Evolutionary conservation across 768 basidiomycete species (phyloP).

Genomic region (Exsudoporus frostii): DNA sequence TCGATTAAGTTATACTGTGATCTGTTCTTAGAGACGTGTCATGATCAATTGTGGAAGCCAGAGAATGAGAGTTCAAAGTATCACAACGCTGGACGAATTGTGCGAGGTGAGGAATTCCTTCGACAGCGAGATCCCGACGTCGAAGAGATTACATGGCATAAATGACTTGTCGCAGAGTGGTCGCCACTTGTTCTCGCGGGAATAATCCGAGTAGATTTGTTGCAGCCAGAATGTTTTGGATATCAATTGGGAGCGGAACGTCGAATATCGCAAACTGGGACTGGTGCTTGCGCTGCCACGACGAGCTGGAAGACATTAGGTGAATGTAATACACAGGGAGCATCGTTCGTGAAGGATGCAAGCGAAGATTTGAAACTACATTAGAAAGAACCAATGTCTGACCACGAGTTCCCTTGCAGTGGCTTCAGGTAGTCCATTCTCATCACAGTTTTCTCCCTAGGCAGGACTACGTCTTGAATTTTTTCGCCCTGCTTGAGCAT

Average conservation of each 20-base stretch:
- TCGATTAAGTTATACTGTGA: background rate
- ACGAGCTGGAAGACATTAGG: background rate
- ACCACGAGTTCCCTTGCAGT: slow-evolving; percentile 25
- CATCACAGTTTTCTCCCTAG: slow-evolving; percentile 44
- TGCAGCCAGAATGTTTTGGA: background rate
- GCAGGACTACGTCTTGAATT: slow-evolving; percentile 60
- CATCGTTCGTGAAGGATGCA: background rate
- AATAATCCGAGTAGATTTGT: background rate
- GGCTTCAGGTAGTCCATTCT: slow-evolving; percentile 26
- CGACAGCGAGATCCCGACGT: background rate
- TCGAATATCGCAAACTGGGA: background rate
- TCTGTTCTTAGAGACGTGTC: background rate
- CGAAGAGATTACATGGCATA: background rate
- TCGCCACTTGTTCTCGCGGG: background rate
- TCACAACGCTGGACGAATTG: background rate
- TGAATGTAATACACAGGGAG: background rate
- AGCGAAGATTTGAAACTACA: background rate
- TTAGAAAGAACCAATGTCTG: slow-evolving; percentile 20
- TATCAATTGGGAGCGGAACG: background rate
- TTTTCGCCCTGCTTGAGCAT: slow-evolving; percentile 74
- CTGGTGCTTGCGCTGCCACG: background rate
- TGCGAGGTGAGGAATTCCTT: background rate
- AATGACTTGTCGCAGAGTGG: background rate
- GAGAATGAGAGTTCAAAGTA: background rate
- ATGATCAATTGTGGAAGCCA: background rate